Base-by-base conservation (phyloP, 106 monocot genomes). In the Dactylorhiza incarnata region DNA sequence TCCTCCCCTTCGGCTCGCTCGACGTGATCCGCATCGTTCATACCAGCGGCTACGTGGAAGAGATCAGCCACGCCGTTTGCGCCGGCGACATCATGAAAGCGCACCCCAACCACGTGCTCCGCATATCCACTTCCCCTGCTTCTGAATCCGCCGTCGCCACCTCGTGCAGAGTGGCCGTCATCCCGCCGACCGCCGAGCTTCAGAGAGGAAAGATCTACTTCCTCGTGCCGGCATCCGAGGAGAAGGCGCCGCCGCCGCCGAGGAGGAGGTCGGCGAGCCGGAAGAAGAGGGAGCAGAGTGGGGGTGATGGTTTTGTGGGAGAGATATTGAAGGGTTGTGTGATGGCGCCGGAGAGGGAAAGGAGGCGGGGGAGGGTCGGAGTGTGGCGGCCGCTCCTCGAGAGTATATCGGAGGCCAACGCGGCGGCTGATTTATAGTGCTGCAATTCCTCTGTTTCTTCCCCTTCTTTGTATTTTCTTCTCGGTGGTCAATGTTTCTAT, bases 11-110 rank as follows among this genome's bases (percentile, higher is more conserved):
- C 79, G 95, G 95, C 17, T 84, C 90, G 46, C 87, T 95, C 20
- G 95, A 95, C 81, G 95, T 95, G 44, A 74, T 95, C 75, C 83
- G 92, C 17, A 92, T 95, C 68, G 95, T 95, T 44, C 95, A 95
- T 75, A 81, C 81, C 46, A 88, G 83, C 84, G 95, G 95, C 20
- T 78, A 84, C 15, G 90, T 95, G 16, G 95, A 95, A 78, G 95
- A 95, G 83, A 90, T 95, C 79, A 75, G 79, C 74, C 84, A 74
- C 73, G 56, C 78, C 46, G 83, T 95, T 45, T 61, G 69, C 78
- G 95, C 95, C 0, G 82, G 79, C 9, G 95, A 95, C 70, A 82
- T 95, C 76, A 81, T 95, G 88, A 55, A 75, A 77, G 78, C 83
- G 2, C 80, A 95, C 78, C 92, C 95, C 22, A 92, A 90, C 83